A percentile compares a stretch with the other conserved stretches of the same genome.
Evolutionary conservation across 1,139 yeast species (phyloP).

Genomic region (Wickerhamomyces sp.): DNA sequence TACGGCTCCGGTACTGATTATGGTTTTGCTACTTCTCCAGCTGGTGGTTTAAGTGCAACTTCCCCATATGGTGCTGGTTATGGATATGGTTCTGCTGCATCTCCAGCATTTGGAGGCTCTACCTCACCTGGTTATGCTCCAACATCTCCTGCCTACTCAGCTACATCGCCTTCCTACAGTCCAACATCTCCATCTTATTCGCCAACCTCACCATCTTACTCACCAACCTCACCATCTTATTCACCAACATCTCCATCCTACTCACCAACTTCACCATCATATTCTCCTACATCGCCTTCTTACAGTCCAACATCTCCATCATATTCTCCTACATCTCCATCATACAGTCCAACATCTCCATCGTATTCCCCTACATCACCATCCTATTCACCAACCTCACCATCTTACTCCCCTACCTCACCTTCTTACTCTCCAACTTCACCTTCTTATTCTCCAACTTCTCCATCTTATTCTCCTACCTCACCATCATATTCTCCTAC

Average conservation of each 20-base stretch:
- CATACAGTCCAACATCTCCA: constrained; percentile 61
- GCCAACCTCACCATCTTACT: constrained; percentile 67
- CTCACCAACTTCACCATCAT: constrained; percentile 71
- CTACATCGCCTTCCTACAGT: constrained; percentile 67
- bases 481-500: constrained; percentile 76
- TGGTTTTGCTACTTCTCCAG: constrained; percentile 67
- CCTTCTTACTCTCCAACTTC: constrained; percentile 60
- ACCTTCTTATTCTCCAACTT: constrained; percentile 58
- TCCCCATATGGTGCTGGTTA: constrained; percentile 48
- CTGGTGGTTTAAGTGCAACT: constrained; percentile 38
- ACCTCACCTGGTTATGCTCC: constrained; percentile 77
- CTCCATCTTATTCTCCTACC: constrained; percentile 62
- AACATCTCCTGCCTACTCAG: constrained; percentile 63
- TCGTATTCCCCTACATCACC: constrained; percentile 59
- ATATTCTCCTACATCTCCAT: constrained; percentile 65
- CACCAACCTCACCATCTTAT: constrained; percentile 68
- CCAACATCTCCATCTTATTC: constrained; percentile 68
- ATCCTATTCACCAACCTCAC: constrained; percentile 57
- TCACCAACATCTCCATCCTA: constrained; percentile 67
- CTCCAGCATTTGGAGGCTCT: constrained; percentile 67
- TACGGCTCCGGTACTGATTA: constrained; percentile 67
- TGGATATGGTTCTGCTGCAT: constrained; percentile 59
- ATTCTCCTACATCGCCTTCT: constrained; percentile 68
- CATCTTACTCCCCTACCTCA: constrained; percentile 53
- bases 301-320: constrained; percentile 62